phyloP scores from a whole-genome alignment of 257 asterid genomes.

The Ballota nigra region DNA sequence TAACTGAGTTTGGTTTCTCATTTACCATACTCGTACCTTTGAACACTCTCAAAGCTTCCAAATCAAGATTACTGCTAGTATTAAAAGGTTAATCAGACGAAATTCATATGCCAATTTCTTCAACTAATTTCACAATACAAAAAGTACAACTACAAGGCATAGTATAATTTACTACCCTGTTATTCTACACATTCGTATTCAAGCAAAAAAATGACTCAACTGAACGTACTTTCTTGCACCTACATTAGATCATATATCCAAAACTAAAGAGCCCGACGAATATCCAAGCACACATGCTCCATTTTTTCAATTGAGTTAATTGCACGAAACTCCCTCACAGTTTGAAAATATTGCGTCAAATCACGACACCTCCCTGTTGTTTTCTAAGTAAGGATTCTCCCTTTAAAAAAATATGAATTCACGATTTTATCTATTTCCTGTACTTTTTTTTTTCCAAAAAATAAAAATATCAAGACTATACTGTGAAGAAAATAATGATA shows the following conservation, averaged over 20 bases:
- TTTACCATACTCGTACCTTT: slow-evolving; percentile 41
- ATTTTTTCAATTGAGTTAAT: no score
- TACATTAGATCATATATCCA: no score
- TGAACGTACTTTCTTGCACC: no score
- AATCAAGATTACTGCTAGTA: slow-evolving; percentile 42
- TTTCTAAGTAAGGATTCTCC: no score
- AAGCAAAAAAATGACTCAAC: not conserved
- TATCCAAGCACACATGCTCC: not conserved
- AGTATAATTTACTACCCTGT: not conserved
- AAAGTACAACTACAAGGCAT: not conserved
- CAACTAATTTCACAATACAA: not conserved
- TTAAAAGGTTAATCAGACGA: slow-evolving; percentile 5
- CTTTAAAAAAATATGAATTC: no score
- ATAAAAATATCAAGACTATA: no score
- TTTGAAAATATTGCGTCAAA: no score
- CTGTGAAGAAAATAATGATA: no score
- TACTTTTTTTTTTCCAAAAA: no score
- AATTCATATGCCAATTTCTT: not conserved
- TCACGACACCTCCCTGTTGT: no score
- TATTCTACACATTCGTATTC: not conserved
- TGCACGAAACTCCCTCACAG: no score
- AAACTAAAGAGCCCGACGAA: not conserved
- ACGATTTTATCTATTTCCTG: no score
- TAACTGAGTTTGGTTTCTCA: slow-evolving; percentile 50
- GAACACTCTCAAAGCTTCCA: slow-evolving; percentile 51